Percentiles rank a stretch among this genome's conserved stretches.
Evolutionary conservation across 371 early-diverging fungal species (phyloP).

Genomic region (Entomophthora muscae): DNA sequence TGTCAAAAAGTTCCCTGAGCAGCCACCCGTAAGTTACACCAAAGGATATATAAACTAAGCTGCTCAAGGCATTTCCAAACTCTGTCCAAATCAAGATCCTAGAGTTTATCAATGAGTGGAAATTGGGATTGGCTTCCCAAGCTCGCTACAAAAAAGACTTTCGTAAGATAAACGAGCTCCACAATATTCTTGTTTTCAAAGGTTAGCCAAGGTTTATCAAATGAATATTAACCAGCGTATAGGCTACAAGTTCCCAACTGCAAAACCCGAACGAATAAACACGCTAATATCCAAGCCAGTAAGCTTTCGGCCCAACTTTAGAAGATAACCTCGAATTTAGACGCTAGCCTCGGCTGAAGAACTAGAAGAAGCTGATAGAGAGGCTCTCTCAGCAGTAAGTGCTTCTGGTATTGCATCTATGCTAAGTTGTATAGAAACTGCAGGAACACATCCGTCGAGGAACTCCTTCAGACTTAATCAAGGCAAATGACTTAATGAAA

Average conservation of each 20-base stretch:
- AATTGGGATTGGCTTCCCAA: slow-evolving; percentile 53
- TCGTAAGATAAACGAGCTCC: slow-evolving; percentile 80
- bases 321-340: slow-evolving; percentile 13
- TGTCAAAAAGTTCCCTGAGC: slow-evolving; percentile 75
- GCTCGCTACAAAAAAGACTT: slow-evolving; percentile 81
- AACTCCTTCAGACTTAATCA: slow-evolving; percentile 74
- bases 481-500: slow-evolving; percentile 93
- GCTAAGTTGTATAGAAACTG: slow-evolving; percentile 42
- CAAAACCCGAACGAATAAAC: slow-evolving; percentile 38
- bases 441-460: slow-evolving; percentile 90
- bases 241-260: slow-evolving; percentile 78
- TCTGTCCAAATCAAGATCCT: slow-evolving; percentile 64
- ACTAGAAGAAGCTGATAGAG: slow-evolving; percentile 79
- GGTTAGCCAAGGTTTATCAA: slow-evolving; percentile 16
- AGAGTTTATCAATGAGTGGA: slow-evolving; percentile 86
- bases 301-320: slow-evolving; percentile 11
- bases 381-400: slow-evolving; percentile 67
- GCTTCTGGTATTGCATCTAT: neutral
- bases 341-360: slow-evolving; percentile 70
- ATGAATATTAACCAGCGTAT: neutral
- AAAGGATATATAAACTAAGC: neutral
- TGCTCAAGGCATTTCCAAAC: slow-evolving; percentile 21
- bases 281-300: slow-evolving; percentile 39
- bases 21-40: slow-evolving; percentile 33
- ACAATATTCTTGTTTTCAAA: slow-evolving; percentile 62